Conservation (phyloP, 495 filamentous ascomycete genomes). For the Aspergillus affinis region DNA sequence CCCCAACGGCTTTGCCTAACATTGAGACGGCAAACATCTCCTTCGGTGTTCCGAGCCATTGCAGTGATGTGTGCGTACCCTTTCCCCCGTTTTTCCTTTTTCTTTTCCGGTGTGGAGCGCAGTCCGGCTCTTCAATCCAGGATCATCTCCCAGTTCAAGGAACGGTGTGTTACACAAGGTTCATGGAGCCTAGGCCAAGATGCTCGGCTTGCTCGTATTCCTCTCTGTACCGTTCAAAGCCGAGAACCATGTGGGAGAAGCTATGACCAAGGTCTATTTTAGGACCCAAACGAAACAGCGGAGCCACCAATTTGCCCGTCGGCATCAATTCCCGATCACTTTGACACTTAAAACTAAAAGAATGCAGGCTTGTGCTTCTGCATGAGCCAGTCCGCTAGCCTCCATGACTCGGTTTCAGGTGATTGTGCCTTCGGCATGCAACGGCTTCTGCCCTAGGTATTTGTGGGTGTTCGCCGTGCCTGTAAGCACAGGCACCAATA, state of each 20-base stretch:
- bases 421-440: background rate
- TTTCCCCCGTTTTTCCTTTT: background rate
- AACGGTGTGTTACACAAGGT: background rate
- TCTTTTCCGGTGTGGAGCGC: background rate
- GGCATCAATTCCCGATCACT: background rate
- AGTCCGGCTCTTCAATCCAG: background rate
- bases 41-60: background rate
- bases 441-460: background rate
- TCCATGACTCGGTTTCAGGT: background rate
- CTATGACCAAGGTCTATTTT: constrained; percentile 1
- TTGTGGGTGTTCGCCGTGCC: background rate
- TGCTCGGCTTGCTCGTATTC: background rate
- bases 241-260: constrained; percentile 7
- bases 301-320: background rate
- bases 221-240: background rate
- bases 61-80: background rate
- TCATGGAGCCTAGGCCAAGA: background rate
- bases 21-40: constrained; percentile 4
- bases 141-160: background rate
- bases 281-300: background rate
- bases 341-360: background rate
- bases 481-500: background rate
- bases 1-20: background rate
- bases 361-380: background rate
- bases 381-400: background rate